Conservation (phyloP, 805 yeast genomes). For the Suhomyces sp. region DNA sequence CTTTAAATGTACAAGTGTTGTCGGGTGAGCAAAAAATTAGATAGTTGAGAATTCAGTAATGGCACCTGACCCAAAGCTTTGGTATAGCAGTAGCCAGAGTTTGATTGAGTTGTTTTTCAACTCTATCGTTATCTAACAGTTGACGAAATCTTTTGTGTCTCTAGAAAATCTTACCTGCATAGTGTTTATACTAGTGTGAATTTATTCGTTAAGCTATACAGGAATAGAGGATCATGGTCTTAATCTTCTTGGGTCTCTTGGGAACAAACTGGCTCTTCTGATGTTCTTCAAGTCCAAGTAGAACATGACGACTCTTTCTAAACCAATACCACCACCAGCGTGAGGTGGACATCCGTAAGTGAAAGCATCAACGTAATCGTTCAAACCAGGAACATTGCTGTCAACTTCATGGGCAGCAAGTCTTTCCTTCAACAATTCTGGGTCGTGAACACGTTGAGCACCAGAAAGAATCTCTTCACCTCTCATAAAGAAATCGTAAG, state of each 20-base stretch:
- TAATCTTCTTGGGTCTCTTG: constrained; percentile 95
- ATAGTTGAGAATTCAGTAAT: neutral
- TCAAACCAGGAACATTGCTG: constrained; percentile 75
- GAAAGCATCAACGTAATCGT: constrained; percentile 91
- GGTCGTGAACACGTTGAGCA: constrained; percentile 98
- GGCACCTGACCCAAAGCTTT: neutral
- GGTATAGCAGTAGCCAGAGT: neutral
- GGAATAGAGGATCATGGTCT: constrained; percentile 54
- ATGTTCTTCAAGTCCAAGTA: constrained; percentile 95
- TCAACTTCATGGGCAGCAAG: constrained; percentile 81
- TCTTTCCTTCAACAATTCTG: constrained; percentile 76
- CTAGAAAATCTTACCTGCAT: neutral
- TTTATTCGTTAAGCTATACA: neutral
- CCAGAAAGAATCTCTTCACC: constrained; percentile 99
- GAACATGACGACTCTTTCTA: constrained; percentile 98
- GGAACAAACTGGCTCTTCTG: constrained; percentile 98
- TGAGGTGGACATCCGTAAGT: constrained; percentile 96
- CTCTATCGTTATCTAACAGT: neutral
- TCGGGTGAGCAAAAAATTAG: neutral
- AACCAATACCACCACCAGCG: constrained; percentile 99
- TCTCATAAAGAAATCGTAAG: constrained; percentile 99
- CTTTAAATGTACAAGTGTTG: neutral
- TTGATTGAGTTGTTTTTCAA: neutral
- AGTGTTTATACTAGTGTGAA: neutral
- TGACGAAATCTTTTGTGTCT: neutral